Evolutionary conservation across 2,329 filamentous ascomycete species (phyloP).

Genomic region (Byssoonygena ceratinophila): DNA sequence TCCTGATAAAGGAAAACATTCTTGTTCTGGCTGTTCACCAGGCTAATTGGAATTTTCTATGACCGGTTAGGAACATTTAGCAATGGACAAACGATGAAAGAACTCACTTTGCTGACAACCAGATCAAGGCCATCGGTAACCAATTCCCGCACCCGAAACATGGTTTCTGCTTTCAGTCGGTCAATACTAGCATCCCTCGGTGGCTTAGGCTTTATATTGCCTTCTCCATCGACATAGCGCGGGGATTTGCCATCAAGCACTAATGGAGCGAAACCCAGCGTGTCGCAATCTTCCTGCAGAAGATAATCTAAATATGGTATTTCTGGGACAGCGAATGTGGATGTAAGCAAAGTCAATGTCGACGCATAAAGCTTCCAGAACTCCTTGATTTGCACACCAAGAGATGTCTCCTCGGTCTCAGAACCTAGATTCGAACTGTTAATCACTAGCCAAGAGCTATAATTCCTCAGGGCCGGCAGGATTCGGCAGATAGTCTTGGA

Average conservation of each 20-base stretch:
- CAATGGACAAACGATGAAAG: slow-evolving; percentile 8
- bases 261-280: slow-evolving; percentile 54
- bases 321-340: slow-evolving; percentile 48
- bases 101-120: slow-evolving; percentile 39
- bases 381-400: slow-evolving; percentile 49
- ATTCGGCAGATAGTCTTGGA: slow-evolving; percentile 50
- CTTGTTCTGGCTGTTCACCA: slow-evolving; percentile 37
- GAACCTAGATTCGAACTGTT: slow-evolving; percentile 46
- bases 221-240: slow-evolving; percentile 42
- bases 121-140: slow-evolving; percentile 51
- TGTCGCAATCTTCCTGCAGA: slow-evolving; percentile 58
- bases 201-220: slow-evolving; percentile 42
- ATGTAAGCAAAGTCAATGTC: slow-evolving; percentile 49
- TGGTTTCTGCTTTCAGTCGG: slow-evolving; percentile 52
- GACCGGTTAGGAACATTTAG: slow-evolving; percentile 20
- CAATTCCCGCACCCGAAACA: slow-evolving; percentile 54
- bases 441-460: slow-evolving; percentile 56
- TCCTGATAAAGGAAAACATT: slow-evolving; percentile 45
- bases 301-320: slow-evolving; percentile 51
- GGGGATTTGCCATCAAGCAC: slow-evolving; percentile 40
- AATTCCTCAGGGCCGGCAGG: slow-evolving; percentile 54
- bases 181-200: slow-evolving; percentile 32
- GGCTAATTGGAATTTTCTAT: slow-evolving; percentile 39
- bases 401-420: slow-evolving; percentile 43
- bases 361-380: slow-evolving; percentile 58